Evolutionary conservation across 768 basidiomycete species (phyloP), one percentile per base, ranked within the genome.

Genomic region (Cubamyces sp.): DNA sequence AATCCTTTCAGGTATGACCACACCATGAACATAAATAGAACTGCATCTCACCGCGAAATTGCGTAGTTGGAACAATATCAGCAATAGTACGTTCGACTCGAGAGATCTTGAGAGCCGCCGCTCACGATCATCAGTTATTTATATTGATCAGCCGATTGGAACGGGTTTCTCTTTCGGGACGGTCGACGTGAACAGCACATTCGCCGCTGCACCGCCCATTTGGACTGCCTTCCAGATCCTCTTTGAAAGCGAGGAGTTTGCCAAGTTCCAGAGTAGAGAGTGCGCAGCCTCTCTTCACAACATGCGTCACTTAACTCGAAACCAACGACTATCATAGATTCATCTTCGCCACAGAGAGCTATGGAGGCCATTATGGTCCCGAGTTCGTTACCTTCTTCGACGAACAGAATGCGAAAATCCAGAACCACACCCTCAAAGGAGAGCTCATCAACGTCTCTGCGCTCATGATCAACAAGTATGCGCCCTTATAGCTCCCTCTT

Each of bases 141-240:
- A 88, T 68, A 84, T 88, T 34, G 87, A 88, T 69, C 86, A 88
- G 67, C 87, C 87, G 4, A 84, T 88, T 40, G 85, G 85, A 0
- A 81, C 85, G 0, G 86, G 87, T 3, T 87, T 87, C 68, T 88
- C 87, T 0, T 82, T 80, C 57, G 86, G 87, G 16, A 77, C 71
- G 0, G 79, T 82, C 54, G 80, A 78, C 0, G 83, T 85, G n/a
- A 85, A 87, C 64, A 83, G 82, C 71, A 83, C 84, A 1, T 68
- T 80, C 39, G 60, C 82, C n/a, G 85, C 86, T 0, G 83, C 87
- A 1, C 79, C 81, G 0, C 78, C 79, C 19, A 78, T 88, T 5
- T 88, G 87, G 87, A 74, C 79, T 49, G 84, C 82, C 0, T 84
- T 88, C 74, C 87, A 89, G 60, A 66, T 87, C 9, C 73, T 88